Conservation (phyloP, 257 asterid species). For the Nicotiana benthamiana region DNA sequence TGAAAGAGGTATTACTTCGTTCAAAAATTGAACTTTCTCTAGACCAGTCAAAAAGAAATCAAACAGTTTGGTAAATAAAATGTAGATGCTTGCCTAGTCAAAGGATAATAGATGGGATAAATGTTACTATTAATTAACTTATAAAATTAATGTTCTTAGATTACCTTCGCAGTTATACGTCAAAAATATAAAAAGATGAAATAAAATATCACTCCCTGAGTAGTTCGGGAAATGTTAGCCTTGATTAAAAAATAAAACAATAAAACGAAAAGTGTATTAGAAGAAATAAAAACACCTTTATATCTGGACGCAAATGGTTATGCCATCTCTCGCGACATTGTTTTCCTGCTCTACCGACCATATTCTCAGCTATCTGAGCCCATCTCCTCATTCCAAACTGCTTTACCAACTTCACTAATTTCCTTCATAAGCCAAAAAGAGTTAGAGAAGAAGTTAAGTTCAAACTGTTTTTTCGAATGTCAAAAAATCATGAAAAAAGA, state of each 20-base stretch:
- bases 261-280: no score
- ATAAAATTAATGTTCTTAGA: not conserved
- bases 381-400: constrained; percentile 45
- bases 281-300: constrained; percentile 35
- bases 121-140: not conserved
- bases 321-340: constrained; percentile 86
- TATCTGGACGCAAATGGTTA: constrained; percentile 67
- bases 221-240: not conserved
- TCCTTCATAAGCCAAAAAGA: constrained; percentile 22
- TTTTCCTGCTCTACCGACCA: constrained; percentile 73
- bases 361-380: constrained; percentile 47
- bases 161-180: not conserved
- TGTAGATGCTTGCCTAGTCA: not conserved
- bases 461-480: not conserved
- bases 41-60: not conserved
- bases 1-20: no score
- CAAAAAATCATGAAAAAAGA: not conserved
- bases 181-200: not conserved
- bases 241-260: no score
- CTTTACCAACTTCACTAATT: constrained; percentile 35
- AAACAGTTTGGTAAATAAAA: not conserved
- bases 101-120: not conserved
- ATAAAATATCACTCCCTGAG: not conserved
- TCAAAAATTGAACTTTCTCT: no score
- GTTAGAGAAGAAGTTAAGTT: not conserved